Evolutionary conservation across 2,329 filamentous ascomycete species (phyloP).

Genomic region (Colletotrichum godetiae): DNA sequence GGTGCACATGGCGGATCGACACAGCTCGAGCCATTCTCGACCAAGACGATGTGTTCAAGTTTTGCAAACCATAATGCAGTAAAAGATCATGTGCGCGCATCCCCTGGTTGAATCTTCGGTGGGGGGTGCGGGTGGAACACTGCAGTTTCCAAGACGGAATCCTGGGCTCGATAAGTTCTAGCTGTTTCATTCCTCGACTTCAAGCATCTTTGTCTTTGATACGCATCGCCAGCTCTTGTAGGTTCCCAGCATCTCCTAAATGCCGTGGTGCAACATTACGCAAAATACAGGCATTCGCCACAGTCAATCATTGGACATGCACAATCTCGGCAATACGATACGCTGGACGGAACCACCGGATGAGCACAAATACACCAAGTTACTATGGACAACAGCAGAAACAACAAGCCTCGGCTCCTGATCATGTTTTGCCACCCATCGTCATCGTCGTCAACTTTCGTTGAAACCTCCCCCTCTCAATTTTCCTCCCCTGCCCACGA

Average conservation of each 20-base stretch:
- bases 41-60: background rate
- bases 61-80: background rate
- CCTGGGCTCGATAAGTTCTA: background rate
- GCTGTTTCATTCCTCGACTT: background rate
- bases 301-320: background rate
- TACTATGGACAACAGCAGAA: background rate
- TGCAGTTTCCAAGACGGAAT: background rate
- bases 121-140: background rate
- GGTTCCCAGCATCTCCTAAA: background rate
- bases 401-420: background rate
- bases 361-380: background rate
- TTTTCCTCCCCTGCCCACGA: background rate
- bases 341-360: background rate
- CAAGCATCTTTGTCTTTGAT: background rate
- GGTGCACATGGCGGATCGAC: slow-evolving; percentile 15
- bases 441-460: slow-evolving; percentile 11
- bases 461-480: background rate
- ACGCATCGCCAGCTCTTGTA: background rate
- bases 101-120: too few species aligned
- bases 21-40: background rate
- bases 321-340: background rate
- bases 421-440: slow-evolving; percentile 6
- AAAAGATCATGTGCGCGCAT: background rate
- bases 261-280: background rate
- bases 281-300: background rate